phyloP scores from a whole-genome alignment of 1,284 basidiomycete species.

The Cystobasidium slooffiae region DNA sequence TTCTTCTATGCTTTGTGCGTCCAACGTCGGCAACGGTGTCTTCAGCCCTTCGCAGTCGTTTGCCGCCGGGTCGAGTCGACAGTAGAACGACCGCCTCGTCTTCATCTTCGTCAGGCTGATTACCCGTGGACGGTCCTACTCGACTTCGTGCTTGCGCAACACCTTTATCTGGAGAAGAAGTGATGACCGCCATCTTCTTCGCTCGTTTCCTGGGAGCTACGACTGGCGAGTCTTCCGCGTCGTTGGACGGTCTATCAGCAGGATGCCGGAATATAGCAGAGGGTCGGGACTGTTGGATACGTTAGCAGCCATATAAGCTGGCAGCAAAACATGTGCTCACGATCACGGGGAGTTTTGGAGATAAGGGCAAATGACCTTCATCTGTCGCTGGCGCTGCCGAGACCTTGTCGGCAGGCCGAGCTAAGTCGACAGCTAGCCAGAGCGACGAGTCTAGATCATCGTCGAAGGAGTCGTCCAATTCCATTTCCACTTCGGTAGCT shows the following conservation, averaged over 20 bases:
- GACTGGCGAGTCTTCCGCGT: conserved; percentile 2
- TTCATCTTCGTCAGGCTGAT: neutral
- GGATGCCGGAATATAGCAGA: neutral
- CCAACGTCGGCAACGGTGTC: neutral
- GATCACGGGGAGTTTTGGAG: neutral
- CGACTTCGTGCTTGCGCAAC: too few species aligned
- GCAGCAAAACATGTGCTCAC: neutral
- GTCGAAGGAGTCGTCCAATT: conserved; percentile 23
- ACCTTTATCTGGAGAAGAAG: neutral
- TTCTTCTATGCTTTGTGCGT: neutral
- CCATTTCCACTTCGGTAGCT: neutral
- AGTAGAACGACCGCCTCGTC: conserved; percentile 3
- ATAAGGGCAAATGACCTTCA: neutral
- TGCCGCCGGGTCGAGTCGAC: neutral
- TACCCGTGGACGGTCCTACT: too few species aligned
- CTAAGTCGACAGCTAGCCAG: conserved; percentile 5
- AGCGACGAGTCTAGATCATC: conserved; percentile 19
- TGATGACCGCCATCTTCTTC: conserved; percentile 5
- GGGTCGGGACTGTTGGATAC: neutral
- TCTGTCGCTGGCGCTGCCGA: neutral
- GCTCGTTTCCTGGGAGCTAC: neutral
- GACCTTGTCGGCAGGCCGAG: too few species aligned
- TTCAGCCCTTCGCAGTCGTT: neutral
- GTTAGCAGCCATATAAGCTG: neutral
- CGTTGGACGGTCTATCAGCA: neutral